Evolutionary conservation across 2,329 filamentous ascomycete genomes (phyloP), one percentile per base, ranked within the genome.

Genomic region (Thelonectria blattea): DNA sequence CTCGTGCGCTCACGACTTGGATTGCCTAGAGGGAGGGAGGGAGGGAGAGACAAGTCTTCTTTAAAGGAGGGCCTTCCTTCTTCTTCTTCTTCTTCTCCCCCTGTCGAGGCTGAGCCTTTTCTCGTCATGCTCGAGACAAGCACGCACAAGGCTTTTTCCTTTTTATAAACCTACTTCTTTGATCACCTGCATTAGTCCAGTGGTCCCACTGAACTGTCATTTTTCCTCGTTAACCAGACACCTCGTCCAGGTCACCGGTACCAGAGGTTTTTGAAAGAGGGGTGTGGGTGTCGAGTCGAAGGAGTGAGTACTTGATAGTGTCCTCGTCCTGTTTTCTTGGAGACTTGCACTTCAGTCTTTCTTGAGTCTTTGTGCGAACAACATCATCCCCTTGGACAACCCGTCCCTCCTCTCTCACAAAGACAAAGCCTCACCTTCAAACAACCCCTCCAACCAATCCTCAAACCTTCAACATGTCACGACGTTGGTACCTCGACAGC

Each of bases 401-500:
- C 22, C 22, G 22, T 24, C 47, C 20, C 24, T 14, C 46, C 52
- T 42, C 39, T 4, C 5, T 8, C 12, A 57, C 59, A 39, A 52
- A 20, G 52, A 24, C 42, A 52, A 39, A 18, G 37, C 18, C 17
- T 51, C 20, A n/a, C 52, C 10, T 18, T 41, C 14, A 17, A 15
- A 32, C 9, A 45, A 47, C 20, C 27, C 20, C 12, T 27, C 20
- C 46, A 43, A 15, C 45, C 15, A 52, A 61, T 24, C 17, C 34
- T 11, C 32, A 39, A 49, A 46, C 68, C 22, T 15, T 50, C 43
- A 55, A 56, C 12, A 78, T 79, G 77, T 72, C 76, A 59, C 70
- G 71, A 58, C 73, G 72, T 20, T 75, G 72, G 65, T 78, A 72
- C 52, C 65, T 79, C 61, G 76, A 79, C 64, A 74, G 74, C 14